phyloP scores from a whole-genome alignment of 495 filamentous ascomycete genomes.

The Baudoinia panamericana region DNA sequence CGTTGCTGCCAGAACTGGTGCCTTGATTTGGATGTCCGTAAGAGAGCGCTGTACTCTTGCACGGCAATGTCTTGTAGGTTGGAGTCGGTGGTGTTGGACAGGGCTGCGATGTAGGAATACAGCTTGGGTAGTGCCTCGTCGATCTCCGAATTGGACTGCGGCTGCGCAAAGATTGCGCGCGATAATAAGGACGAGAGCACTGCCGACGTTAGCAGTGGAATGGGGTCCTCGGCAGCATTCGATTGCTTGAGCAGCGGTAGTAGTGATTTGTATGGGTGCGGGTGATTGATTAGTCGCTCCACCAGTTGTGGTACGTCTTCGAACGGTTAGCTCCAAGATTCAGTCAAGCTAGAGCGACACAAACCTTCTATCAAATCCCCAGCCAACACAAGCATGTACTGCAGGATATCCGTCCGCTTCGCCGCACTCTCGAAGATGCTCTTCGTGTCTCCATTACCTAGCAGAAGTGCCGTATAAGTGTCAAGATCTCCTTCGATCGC shows the following conservation, averaged over 20 bases:
- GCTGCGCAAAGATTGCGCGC: slow-evolving; percentile 43
- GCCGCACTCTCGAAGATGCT: slow-evolving; percentile 72
- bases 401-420: slow-evolving; percentile 73
- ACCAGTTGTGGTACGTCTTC: slow-evolving; percentile 67
- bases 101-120: slow-evolving; percentile 70
- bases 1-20: slow-evolving; percentile 79
- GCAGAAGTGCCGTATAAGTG: slow-evolving; percentile 64
- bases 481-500: slow-evolving; percentile 65
- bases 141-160: slow-evolving; percentile 43
- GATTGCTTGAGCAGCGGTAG: slow-evolving; percentile 74
- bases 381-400: slow-evolving; percentile 84
- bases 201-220: slow-evolving; percentile 78
- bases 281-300: slow-evolving; percentile 57
- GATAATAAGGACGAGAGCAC: slow-evolving; percentile 76
- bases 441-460: slow-evolving; percentile 54
- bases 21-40: slow-evolving; percentile 61
- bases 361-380: slow-evolving; percentile 77
- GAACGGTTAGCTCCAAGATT: not conserved
- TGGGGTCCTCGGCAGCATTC: slow-evolving; percentile 66
- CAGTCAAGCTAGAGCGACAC: not conserved
- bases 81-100: slow-evolving; percentile 68
- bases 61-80: slow-evolving; percentile 93
- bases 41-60: slow-evolving; percentile 74
- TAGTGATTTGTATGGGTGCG: slow-evolving; percentile 71
- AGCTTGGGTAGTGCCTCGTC: slow-evolving; percentile 74